These are phyloP conservation scores for Inosperma sp. DNA, from an alignment of 768 basidiomycete species.

Conservation along the genomic window DNA sequence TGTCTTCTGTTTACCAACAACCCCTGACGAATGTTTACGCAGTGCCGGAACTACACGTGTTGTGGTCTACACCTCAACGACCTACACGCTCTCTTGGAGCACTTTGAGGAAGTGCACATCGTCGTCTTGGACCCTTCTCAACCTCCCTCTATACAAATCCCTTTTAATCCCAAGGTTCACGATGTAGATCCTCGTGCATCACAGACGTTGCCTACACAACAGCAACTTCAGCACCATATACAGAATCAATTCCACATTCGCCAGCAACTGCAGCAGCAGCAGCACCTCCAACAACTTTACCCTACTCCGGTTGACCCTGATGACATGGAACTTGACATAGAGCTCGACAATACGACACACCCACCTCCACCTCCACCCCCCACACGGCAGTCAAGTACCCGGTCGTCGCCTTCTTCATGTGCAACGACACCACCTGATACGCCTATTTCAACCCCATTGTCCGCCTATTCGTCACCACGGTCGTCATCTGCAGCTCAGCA, in stretches of 20 bases:
- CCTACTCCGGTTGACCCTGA: conserved; percentile 61
- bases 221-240: conserved; percentile 21
- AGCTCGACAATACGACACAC: conserved; percentile 37
- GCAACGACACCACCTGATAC: conserved; percentile 46
- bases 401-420: conserved; percentile 39
- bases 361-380: conserved; percentile 25
- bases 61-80: conserved; percentile 69
- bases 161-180: conserved; percentile 41
- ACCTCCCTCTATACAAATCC: conserved; percentile 37
- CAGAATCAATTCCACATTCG: conserved; percentile 17
- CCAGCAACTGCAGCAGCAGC: conserved; percentile 11
- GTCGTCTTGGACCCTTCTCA: conserved; percentile 52
- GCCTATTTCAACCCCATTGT: conserved; percentile 47
- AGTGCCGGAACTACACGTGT: conserved; percentile 88
- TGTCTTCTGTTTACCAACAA: not conserved
- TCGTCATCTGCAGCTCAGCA: conserved; percentile 26
- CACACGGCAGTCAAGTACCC: conserved; percentile 19
- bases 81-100: conserved; percentile 69
- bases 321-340: conserved; percentile 79
- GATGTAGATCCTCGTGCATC: conserved; percentile 25
- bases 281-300: conserved; percentile 21
- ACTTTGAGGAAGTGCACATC: conserved; percentile 89
- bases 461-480: conserved; percentile 37
- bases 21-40: conserved; percentile 1
- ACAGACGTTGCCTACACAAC: conserved; percentile 23